Percentiles rank a stretch among this genome's conserved stretches.
These are phyloP conservation scores for Sporothrix brunneoviolacea DNA, from an alignment of 2,329 filamentous ascomycete genomes.

Conservation along the genomic window DNA sequence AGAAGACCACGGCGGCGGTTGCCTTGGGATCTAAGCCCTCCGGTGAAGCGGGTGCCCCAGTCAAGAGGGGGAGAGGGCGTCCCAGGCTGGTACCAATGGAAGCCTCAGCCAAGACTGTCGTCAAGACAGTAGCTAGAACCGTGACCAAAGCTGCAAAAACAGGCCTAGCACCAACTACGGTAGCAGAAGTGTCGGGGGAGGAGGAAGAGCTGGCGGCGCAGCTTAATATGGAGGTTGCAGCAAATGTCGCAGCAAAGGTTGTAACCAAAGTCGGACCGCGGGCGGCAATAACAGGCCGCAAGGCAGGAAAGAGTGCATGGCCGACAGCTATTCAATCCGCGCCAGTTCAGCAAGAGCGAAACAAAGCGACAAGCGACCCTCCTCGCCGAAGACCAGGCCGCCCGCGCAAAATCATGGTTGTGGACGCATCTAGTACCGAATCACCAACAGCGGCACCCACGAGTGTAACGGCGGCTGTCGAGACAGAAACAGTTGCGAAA, in stretches of 20 bases:
- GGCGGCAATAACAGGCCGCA: too few relatives aligned
- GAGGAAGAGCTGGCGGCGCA: constrained; percentile 11
- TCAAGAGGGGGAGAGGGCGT: neutral
- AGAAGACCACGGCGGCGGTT: neutral
- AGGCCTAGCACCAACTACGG: neutral
- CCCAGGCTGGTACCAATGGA: neutral
- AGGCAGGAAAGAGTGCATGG: too few relatives aligned
- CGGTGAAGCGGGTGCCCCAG: neutral
- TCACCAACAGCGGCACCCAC: too few relatives aligned
- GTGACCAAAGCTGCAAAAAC: too few relatives aligned
- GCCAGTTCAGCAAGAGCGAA: neutral
- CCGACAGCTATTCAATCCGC: too few relatives aligned
- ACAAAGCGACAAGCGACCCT: neutral
- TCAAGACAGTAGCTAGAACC: neutral
- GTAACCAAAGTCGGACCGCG: too few relatives aligned
- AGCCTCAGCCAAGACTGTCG: neutral
- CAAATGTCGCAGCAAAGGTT: too few relatives aligned
- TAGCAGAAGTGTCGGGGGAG: neutral
- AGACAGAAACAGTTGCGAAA: too few relatives aligned
- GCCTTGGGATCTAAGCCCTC: neutral
- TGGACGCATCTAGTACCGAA: too few relatives aligned
- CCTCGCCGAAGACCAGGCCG: neutral
- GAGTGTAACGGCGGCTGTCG: too few relatives aligned
- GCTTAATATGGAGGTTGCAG: neutral
- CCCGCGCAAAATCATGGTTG: neutral